A percentile compares a stretch with the other conserved stretches of the same genome.
phyloP scores from a whole-genome alignment of 495 filamentous ascomycete genomes.

The Tetracladium setigerum region DNA sequence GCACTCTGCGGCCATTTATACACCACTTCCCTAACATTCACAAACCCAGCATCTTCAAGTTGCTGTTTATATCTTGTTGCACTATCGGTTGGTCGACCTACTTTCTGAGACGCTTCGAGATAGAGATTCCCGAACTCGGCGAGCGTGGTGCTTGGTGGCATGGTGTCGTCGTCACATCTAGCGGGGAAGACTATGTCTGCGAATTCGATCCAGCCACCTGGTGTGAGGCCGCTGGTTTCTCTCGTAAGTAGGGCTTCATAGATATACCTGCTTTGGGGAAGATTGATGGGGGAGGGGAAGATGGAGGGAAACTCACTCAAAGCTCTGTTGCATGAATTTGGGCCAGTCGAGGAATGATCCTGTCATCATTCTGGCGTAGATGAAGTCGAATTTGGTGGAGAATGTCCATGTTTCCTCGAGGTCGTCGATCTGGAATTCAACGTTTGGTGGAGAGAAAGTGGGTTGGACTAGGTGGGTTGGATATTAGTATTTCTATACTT shows the following conservation, averaged over 20 bases:
- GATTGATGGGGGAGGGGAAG: not conserved
- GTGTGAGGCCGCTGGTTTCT: slow-evolving; percentile 4
- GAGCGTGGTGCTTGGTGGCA: slow-evolving; percentile 9
- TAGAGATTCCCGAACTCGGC: slow-evolving; percentile 14
- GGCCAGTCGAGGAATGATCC: slow-evolving; percentile 2
- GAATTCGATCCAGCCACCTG: slow-evolving; percentile 43
- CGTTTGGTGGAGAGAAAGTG: slow-evolving; percentile 39
- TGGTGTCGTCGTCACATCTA: slow-evolving; percentile 11
- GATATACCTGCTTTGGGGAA: not conserved
- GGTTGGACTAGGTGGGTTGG: slow-evolving; percentile 20
- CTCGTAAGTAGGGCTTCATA: not conserved
- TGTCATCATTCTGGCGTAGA: slow-evolving; percentile 43
- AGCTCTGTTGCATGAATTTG: slow-evolving; percentile 7
- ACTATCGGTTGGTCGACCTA: slow-evolving; percentile 5
- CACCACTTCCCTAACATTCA: slow-evolving; percentile 43
- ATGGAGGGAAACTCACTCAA: not conserved
- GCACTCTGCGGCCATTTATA: slow-evolving; percentile 46
- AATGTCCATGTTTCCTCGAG: slow-evolving; percentile 48
- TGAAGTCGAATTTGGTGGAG: slow-evolving; percentile 40
- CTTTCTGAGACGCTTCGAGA: slow-evolving; percentile 12
- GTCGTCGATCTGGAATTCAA: slow-evolving; percentile 45
- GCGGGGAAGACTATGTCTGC: slow-evolving; percentile 17
- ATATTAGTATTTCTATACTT: not conserved
- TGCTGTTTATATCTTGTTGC: slow-evolving; percentile 16
- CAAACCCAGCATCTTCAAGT: slow-evolving; percentile 46